phyloP scores from a whole-genome alignment of 352 stramenopile genomes.

The Phytopythium ostracodes region DNA sequence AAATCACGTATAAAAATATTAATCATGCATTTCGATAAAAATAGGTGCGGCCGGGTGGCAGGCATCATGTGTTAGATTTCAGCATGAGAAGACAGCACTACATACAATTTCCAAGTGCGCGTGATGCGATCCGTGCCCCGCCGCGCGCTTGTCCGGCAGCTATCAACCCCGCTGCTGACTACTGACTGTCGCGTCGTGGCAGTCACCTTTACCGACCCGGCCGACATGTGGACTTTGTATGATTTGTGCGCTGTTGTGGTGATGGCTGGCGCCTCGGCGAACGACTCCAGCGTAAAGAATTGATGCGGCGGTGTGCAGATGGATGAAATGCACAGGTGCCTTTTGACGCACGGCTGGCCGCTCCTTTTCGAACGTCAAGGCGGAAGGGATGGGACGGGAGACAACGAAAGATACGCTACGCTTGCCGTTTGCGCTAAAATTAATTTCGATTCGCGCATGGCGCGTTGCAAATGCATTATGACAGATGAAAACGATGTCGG shows the following conservation, averaged over 20 bases:
- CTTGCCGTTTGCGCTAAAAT: not conserved
- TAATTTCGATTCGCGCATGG: no score
- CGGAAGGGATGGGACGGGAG: not conserved
- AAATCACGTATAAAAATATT: no score
- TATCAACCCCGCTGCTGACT: not conserved
- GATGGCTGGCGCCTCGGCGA: not conserved
- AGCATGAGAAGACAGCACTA: not conserved
- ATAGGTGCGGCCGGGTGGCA: no score
- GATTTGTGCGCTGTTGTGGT: not conserved
- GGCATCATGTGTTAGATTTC: no score
- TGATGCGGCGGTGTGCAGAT: not conserved
- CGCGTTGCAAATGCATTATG: no score
- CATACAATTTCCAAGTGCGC: not conserved
- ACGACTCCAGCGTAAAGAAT: conserved; percentile 2
- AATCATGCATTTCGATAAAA: no score
- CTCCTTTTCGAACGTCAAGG: not conserved
- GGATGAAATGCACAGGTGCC: not conserved
- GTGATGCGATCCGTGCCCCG: not conserved
- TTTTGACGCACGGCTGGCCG: not conserved
- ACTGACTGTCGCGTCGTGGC: not conserved
- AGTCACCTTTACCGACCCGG: not conserved
- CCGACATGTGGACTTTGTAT: not conserved
- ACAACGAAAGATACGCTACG: no score
- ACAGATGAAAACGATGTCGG: not conserved
- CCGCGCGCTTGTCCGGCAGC: not conserved